phyloP scores from a whole-genome alignment of 2,329 filamentous ascomycete genomes.

The Didymella pomorum region DNA sequence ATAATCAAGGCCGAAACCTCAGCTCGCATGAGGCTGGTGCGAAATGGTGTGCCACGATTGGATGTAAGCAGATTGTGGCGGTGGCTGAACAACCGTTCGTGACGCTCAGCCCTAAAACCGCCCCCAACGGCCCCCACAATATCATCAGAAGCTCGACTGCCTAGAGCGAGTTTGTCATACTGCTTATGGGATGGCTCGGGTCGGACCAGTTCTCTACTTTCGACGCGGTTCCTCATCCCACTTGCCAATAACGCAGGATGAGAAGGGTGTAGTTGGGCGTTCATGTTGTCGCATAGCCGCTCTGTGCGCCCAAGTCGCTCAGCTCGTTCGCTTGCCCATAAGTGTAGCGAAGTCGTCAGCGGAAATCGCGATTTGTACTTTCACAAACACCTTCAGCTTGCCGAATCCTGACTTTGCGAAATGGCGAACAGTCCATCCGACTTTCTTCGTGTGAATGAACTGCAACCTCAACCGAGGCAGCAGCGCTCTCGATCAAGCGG shows the following conservation, averaged over 20 bases:
- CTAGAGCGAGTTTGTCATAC: constrained; percentile 16
- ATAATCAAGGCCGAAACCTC: constrained; percentile 27
- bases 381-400: neutral
- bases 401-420: neutral
- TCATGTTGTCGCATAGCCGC: constrained; percentile 22
- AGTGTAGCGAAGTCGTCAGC: constrained; percentile 7
- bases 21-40: constrained; percentile 24
- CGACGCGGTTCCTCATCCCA: constrained; percentile 5
- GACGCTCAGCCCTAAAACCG: constrained; percentile 27
- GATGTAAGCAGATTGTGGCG: constrained; percentile 17
- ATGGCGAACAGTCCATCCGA: constrained; percentile 7
- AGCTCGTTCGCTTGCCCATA: constrained; percentile 13
- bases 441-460: constrained; percentile 2
- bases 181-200: constrained; percentile 11
- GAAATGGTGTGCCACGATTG: constrained; percentile 24
- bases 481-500: constrained; percentile 37
- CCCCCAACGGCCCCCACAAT: constrained; percentile 27
- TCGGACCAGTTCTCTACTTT: constrained; percentile 10
- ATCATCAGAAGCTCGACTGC: constrained; percentile 18
- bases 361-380: neutral
- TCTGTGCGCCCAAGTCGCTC: constrained; percentile 10
- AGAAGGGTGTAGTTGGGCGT: constrained; percentile 21
- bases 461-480: neutral
- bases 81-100: constrained; percentile 21
- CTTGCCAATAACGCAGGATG: neutral